Evolutionary conservation across 1,139 yeast species (phyloP).

Genomic region (Scheffersomyces stambukii): DNA sequence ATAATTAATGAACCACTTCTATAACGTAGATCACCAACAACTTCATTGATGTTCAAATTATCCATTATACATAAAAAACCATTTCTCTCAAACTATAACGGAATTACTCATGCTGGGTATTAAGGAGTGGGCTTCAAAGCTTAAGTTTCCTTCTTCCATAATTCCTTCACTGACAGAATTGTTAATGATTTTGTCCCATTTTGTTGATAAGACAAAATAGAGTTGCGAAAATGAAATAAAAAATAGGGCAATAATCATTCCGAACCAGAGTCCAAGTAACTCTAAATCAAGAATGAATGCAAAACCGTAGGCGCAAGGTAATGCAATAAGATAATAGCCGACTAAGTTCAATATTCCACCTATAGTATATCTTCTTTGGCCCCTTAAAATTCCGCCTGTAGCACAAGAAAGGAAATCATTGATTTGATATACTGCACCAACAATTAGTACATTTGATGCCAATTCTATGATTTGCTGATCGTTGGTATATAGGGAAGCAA

Average conservation of each 20-base stretch:
- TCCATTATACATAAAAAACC: too few species aligned
- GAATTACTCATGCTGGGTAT: slow-evolving; percentile 31
- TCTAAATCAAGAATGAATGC: slow-evolving; percentile 46
- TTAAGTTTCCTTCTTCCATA: slow-evolving; percentile 30
- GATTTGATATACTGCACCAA: slow-evolving; percentile 58
- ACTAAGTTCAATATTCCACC: slow-evolving; percentile 59
- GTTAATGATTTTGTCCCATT: slow-evolving; percentile 54
- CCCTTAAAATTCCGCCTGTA: slow-evolving; percentile 58
- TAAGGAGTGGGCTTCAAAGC: slow-evolving; percentile 28
- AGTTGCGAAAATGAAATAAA: slow-evolving; percentile 44
- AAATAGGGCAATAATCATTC: slow-evolving; percentile 53
- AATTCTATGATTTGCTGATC: slow-evolving; percentile 46
- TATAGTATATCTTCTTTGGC: slow-evolving; percentile 64
- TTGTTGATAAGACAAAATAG: slow-evolving; percentile 43
- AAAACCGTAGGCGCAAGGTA: slow-evolving; percentile 53
- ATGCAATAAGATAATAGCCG: slow-evolving; percentile 54
- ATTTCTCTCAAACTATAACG: too few species aligned
- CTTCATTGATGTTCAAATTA: too few species aligned
- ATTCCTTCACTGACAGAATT: slow-evolving; percentile 40
- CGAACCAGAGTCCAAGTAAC: slow-evolving; percentile 59
- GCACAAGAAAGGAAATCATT: slow-evolving; percentile 53
- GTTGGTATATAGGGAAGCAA: slow-evolving; percentile 48
- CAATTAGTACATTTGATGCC: slow-evolving; percentile 49
- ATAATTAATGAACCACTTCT: too few species aligned
- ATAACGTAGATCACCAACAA: too few species aligned